phyloP scores from a whole-genome alignment of 2,329 filamentous ascomycete species.

The Fusarium xylarioides region DNA sequence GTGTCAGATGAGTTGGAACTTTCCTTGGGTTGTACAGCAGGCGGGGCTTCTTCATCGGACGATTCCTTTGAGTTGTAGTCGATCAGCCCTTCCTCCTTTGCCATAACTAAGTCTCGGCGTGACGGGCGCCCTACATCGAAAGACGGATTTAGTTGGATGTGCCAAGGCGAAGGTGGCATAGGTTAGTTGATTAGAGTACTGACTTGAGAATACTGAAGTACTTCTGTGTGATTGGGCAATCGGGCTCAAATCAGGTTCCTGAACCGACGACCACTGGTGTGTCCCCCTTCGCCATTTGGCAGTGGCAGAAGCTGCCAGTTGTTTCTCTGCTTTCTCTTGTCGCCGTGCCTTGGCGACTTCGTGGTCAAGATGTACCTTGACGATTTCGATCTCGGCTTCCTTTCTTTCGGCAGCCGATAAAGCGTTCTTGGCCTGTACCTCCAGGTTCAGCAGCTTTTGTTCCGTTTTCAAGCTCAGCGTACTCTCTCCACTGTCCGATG shows the following conservation, averaged over 20 bases:
- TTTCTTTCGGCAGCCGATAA: slow-evolving; percentile 53
- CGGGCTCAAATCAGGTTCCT: slow-evolving; percentile 59
- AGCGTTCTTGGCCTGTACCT: slow-evolving; percentile 47
- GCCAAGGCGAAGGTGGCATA: slow-evolving; percentile 5
- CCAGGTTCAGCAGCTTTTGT: slow-evolving; percentile 46
- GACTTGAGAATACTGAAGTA: slow-evolving; percentile 33
- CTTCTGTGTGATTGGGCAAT: slow-evolving; percentile 55
- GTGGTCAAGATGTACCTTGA: slow-evolving; percentile 40
- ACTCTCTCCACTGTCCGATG: slow-evolving; percentile 57
- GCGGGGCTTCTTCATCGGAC: neutral
- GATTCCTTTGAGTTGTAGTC: neutral
- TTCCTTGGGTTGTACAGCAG: neutral
- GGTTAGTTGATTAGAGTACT: slow-evolving; percentile 25
- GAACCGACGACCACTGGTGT: slow-evolving; percentile 61
- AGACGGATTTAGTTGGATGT: slow-evolving; percentile 12
- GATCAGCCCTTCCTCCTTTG: slow-evolving; percentile 10
- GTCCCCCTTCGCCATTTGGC: slow-evolving; percentile 57
- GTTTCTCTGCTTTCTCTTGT: slow-evolving; percentile 54
- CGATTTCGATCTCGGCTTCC: slow-evolving; percentile 57
- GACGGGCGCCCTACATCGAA: slow-evolving; percentile 10
- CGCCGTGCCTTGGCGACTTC: slow-evolving; percentile 54
- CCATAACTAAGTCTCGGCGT: neutral
- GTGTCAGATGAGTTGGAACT: slow-evolving; percentile 49
- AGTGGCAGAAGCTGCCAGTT: slow-evolving; percentile 40
- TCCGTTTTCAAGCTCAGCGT: slow-evolving; percentile 45